Evolutionary conservation across 2,329 filamentous ascomycete genomes (phyloP).

Genomic region (Aspergillus tanneri): DNA sequence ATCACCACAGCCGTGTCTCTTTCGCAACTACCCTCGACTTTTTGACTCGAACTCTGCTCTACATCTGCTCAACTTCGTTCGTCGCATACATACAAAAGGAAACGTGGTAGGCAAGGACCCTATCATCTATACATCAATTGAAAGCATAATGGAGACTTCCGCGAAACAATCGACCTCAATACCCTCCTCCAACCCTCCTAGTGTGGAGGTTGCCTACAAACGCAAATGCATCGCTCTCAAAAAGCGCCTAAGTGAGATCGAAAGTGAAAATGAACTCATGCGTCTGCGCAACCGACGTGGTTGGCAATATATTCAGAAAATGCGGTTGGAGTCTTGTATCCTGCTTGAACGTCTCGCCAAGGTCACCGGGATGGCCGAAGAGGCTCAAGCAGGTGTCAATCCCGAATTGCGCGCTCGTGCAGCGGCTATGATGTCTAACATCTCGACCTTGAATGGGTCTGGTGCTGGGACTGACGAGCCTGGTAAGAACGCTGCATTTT

Average conservation of each 20-base stretch:
- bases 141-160: slow-evolving; percentile 29
- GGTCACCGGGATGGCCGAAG: slow-evolving; percentile 44
- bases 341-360: slow-evolving; percentile 43
- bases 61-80: background rate
- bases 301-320: slow-evolving; percentile 83
- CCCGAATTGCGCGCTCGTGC: slow-evolving; percentile 41
- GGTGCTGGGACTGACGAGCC: slow-evolving; percentile 14
- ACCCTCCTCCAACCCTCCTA: slow-evolving; percentile 65
- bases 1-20: background rate
- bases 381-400: slow-evolving; percentile 34
- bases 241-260: slow-evolving; percentile 85
- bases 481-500: slow-evolving; percentile 26
- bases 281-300: slow-evolving; percentile 75
- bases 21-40: background rate
- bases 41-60: background rate
- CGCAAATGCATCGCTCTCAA: slow-evolving; percentile 95
- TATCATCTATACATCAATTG: slow-evolving; percentile 3
- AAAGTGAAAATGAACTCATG: slow-evolving; percentile 83
- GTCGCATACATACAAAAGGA: background rate
- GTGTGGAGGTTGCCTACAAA: slow-evolving; percentile 92
- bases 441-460: slow-evolving; percentile 28
- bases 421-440: slow-evolving; percentile 32
- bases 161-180: slow-evolving; percentile 24
- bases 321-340: slow-evolving; percentile 63
- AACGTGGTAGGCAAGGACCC: background rate